phyloP scores from a whole-genome alignment of 768 basidiomycete species.

The Boletales sp. region DNA sequence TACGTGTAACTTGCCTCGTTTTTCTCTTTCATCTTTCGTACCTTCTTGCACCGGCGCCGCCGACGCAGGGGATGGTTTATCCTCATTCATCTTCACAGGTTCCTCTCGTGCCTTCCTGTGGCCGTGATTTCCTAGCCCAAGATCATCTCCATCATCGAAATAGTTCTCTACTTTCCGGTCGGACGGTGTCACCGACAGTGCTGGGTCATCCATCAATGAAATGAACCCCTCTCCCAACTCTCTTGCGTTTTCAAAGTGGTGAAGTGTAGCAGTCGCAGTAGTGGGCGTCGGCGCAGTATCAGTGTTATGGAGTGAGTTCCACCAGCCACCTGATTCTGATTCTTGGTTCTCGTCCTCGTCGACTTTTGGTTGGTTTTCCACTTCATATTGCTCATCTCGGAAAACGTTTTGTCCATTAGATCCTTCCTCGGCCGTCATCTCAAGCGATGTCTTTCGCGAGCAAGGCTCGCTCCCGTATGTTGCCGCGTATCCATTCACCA shows the following conservation, averaged over 20 bases:
- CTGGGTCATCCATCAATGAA: conserved; percentile 71
- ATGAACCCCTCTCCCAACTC: conserved; percentile 62
- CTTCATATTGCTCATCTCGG: conserved; percentile 5
- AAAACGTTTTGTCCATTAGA: conserved; percentile 6
- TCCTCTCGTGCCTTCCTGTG: conserved; percentile 31
- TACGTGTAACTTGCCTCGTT: conserved; percentile 26
- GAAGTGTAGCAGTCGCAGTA: conserved; percentile 59
- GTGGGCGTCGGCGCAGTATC: conserved; percentile 59
- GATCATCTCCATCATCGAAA: conserved; percentile 69
- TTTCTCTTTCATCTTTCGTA: conserved; percentile 24
- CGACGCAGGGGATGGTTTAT: conserved; percentile 11
- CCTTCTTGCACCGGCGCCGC: conserved; percentile 16
- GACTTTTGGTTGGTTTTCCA: conserved; percentile 2
- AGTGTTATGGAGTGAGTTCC: conserved; percentile 49
- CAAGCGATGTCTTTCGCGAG: conserved; percentile 28
- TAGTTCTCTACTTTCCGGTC: conserved; percentile 7
- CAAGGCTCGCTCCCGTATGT: conserved; percentile 31
- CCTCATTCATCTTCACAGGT: conserved; percentile 27
- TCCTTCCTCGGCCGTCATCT: conserved; percentile 28
- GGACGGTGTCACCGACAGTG: conserved; percentile 38
- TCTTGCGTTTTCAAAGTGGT: conserved; percentile 45
- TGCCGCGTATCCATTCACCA: conserved; percentile 37
- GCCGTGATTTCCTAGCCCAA: conserved; percentile 83
- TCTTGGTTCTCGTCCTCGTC: conserved; percentile 30
- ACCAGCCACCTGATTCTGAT: conserved; percentile 51